Evolutionary conservation across 768 basidiomycete genomes (phyloP), one percentile per base, ranked within the genome.

Genomic region (Fistulinella prunicolor): DNA sequence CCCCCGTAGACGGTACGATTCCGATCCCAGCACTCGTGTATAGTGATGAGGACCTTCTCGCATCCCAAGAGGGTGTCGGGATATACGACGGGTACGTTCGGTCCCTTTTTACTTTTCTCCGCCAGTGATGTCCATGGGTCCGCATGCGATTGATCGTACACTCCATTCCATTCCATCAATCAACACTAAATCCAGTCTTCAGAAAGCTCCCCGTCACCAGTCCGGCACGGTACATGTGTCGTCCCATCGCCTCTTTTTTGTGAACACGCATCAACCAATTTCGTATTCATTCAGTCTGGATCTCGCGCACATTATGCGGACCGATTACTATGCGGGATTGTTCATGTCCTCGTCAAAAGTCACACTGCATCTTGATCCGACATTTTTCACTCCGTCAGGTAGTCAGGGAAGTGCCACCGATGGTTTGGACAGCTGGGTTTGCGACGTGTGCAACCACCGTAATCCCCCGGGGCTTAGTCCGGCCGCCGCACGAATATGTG

Each of bases 301-400:
- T 54, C 78, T 97, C 16, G 68, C 75, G 0, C 70, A 70, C 54
- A 74, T 97, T 40, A 68, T 70, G 0, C 85, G 85, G 58, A 95
- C 94, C 1, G 91, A 96, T 45, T 78, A 86, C 66, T 97, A 95
- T 62, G 83, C 85, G 4, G 93, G 95, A 2, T 80, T 97, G 42
- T 87, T 97, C 74, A 87, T 80, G 44, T 93, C 89, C 3, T 91
- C 88, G 0, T 60, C 95, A 2, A 99, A 99, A 68, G 77, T 95
- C 47, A 94, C 95, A 1, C 70, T 94, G 4, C 73, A 83, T 59
- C 74, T 92, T 24, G 70, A 78, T 55, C 47, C 66, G 43, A 40
- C 49, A n/a, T 56, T 52, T 42, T 42, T 56, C 52, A 50, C 51
- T 57, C 49, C 49, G 58, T 57, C 55, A 47, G 62, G 47, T 51